These are phyloP conservation scores for Kwoniella shivajii DNA, from an alignment of 1,284 basidiomycete species.

Conservation along the genomic window DNA sequence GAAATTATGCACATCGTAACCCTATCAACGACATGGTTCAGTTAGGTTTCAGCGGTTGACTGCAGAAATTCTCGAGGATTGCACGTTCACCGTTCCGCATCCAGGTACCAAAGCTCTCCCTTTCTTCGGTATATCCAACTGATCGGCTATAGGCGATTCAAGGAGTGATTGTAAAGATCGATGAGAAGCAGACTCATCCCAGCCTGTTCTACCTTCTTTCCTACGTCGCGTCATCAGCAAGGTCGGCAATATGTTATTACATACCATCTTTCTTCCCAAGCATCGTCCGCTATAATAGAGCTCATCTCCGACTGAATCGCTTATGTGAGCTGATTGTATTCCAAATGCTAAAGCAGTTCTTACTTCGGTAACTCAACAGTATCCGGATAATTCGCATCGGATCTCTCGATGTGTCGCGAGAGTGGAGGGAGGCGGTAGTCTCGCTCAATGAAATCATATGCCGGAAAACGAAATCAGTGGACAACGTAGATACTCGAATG, in stretches of 20 bases:
- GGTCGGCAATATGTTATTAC: neutral
- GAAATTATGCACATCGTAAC: slow-evolving; percentile 68
- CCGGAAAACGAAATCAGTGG: too few relatives aligned
- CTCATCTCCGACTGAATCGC: neutral
- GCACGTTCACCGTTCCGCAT: slow-evolving; percentile 62
- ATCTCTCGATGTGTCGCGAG: too few relatives aligned
- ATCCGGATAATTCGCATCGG: too few relatives aligned
- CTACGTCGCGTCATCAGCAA: too few relatives aligned
- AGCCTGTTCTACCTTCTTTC: slow-evolving; percentile 64
- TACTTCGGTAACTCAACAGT: too few relatives aligned
- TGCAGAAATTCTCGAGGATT: neutral
- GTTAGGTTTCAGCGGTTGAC: neutral
- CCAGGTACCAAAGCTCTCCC: slow-evolving; percentile 71
- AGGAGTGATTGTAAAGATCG: slow-evolving; percentile 62
- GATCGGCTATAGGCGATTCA: slow-evolving; percentile 52
- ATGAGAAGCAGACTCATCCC: slow-evolving; percentile 64
- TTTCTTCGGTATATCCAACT: slow-evolving; percentile 58
- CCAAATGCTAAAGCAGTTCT: too few relatives aligned
- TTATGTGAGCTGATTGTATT: too few relatives aligned
- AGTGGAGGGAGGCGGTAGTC: too few relatives aligned
- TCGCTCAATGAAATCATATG: too few relatives aligned
- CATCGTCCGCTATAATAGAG: neutral
- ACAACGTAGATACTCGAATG: too few relatives aligned
- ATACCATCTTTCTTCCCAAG: slow-evolving; percentile 19
- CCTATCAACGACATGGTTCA: slow-evolving; percentile 53